Base-by-base conservation (phyloP, 2,329 filamentous ascomycete species). In the Fusarium gaditjirri region DNA sequence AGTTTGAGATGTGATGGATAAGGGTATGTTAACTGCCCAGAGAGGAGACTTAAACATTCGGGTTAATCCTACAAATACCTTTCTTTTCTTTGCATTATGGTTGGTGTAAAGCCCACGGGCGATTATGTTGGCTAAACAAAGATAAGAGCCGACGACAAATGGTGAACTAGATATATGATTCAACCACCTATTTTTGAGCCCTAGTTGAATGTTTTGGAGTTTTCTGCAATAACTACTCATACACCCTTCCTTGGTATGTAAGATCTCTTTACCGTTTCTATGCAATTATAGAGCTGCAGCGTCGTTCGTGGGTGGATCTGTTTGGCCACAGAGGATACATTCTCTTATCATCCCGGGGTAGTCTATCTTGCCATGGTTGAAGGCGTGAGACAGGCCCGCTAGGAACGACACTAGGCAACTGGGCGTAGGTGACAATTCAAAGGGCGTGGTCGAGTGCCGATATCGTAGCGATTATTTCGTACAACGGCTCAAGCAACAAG, bases 381-480 rank as follows among this genome's bases (percentile, higher is more conserved):
- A 36, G 27, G 33, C 31, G 35, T 17, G 29, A 64, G 58, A 27
- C 25, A 35, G 25, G 14, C 57, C 31, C 65, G 39, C 65, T 69
- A 68, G 39, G 35, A 25, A 25, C 35, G 61, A 53, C 54, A 64
- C 57, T 43, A 73, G 55, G 36, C 64, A 41, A 41, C 44, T 39
- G 61, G 70, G 70, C 70, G 70, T 67, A 41, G 38, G 44, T 74
- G 70, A 73, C 71, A 58, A 46, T 59, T 38, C 46, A 65, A 71
- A 73, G 68, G 70, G 71, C 71, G 70, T 63, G 43, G 65, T 52
- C 65, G 53, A 69, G 38, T 68, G 65, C 65, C 65, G 64, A 68
- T 64, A 63, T 68, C 57, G 65, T 70, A 54, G 53, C 42, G 39
- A 69, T 36, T 23, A 21, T 50, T 42, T 44, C 44, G 43, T 39